These are phyloP conservation scores for Camellia japonica DNA, from an alignment of 148 eudicot genomes.

Conservation along the genomic window DNA sequence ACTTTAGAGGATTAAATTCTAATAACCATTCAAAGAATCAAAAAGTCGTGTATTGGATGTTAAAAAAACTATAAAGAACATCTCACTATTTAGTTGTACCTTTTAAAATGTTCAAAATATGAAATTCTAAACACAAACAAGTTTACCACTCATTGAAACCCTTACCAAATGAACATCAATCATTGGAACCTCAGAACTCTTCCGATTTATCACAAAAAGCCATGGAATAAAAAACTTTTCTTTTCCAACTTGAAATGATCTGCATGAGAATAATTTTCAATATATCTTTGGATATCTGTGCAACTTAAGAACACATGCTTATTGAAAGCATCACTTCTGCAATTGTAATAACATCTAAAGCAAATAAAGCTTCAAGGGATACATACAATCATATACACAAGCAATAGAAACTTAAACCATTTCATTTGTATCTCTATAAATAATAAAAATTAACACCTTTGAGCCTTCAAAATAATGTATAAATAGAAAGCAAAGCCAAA, in stretches of 20 bases:
- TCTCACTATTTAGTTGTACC: too few species aligned
- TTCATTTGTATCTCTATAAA: not conserved
- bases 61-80: too few species aligned
- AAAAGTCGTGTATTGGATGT: too few species aligned
- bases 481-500: not conserved
- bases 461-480: too few species aligned
- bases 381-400: not conserved
- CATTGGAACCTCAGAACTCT: slow-evolving; percentile 77
- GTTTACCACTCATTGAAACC: too few species aligned
- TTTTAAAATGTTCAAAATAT: too few species aligned
- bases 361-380: not conserved
- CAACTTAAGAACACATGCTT: not conserved
- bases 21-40: too few species aligned
- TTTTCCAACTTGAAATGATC: slow-evolving; percentile 92
- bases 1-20: too few species aligned
- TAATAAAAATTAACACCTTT: not conserved
- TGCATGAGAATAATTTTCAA: slow-evolving; percentile 28
- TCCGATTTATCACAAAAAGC: slow-evolving; percentile 77
- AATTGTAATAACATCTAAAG: not conserved
- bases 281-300: not conserved
- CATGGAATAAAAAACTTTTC: slow-evolving; percentile 86
- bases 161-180: too few species aligned
- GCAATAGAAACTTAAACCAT: not conserved
- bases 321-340: not conserved
- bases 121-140: too few species aligned